Evolutionary conservation across 257 asterid species (phyloP), one percentile per base, ranked within the genome.

Genomic region (Ophiorrhiza pumila): DNA sequence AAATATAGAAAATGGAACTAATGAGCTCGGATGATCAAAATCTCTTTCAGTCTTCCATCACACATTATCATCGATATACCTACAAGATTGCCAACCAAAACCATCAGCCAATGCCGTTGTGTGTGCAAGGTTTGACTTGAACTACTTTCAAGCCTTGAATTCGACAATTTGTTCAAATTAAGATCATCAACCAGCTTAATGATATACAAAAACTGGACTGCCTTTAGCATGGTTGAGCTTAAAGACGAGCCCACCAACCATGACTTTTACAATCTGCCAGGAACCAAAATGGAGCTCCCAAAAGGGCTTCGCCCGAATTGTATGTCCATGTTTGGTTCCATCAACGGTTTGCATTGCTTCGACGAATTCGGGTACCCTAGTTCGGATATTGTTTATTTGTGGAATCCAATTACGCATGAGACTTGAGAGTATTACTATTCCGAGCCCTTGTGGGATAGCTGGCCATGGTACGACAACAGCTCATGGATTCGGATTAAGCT

Each of bases 401-500:
- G 84, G 77, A 85, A 85, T 68, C 87, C 83, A 1, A 75, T 69
- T 58, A 80, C 79, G 10, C 80, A 73, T 0, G 83, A n/a, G n/a
- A n/a, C n/a, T n/a, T n/a, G n/a, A 77, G 1, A 79, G 63, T 50
- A 74, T 75, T 25, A 14, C 70, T 18, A 67, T 85, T 59, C 79
- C 76, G 7, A 41, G 25, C 17, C 81, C 66, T 12, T 65, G 46
- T 23, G 71, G 75, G 2, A 22, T 11, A 2, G 42, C 17, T 9
- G 46, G 6, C 0, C 74, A 47, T 63, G 82, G 78, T 12, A 50
- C 27, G 1, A 71, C 60, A 34, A 62, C 17, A 5, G 68, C 71
- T 0, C 65, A 68, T 15, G 90, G 90, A 67, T 80, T 86, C 4
- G 88, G 90, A 0, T 71, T 35, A 15, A 82, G 83, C 72, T 68